Conservation (phyloP, 495 filamentous ascomycete genomes). For the Tuber indicum region DNA sequence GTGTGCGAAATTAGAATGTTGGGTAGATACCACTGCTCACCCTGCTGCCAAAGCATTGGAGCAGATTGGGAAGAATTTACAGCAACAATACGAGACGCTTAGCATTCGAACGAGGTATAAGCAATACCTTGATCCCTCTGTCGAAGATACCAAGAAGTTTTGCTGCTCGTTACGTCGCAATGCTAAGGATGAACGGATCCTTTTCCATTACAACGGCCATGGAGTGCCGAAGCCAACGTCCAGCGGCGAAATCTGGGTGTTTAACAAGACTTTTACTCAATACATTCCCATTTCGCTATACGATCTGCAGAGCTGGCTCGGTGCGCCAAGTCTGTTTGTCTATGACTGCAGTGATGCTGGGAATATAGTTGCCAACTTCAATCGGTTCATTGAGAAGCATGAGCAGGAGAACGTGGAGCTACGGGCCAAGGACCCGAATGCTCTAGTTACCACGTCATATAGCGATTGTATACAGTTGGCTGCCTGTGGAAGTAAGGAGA, state of each 20-base stretch:
- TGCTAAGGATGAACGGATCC: constrained; percentile 87
- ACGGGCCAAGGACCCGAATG: constrained; percentile 63
- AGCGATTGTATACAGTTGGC: constrained; percentile 84
- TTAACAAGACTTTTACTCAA: constrained; percentile 97
- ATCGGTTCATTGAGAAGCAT: constrained; percentile 89
- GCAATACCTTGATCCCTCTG: constrained; percentile 89
- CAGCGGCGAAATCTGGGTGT: constrained; percentile 98
- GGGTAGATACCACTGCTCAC: constrained; percentile 82
- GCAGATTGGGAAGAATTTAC: constrained; percentile 88
- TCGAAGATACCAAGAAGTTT: constrained; percentile 95
- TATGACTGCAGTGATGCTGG: constrained; percentile 96
- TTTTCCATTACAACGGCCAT: constrained; percentile 98
- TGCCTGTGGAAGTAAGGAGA: constrained; percentile 80
- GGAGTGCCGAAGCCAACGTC: constrained; percentile 94
- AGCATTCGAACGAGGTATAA: constrained; percentile 93
- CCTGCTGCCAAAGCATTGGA: constrained; percentile 80
- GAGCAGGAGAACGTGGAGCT: constrained; percentile 73
- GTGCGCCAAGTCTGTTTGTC: constrained; percentile 89
- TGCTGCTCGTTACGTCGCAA: constrained; percentile 80
- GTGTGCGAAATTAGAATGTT: constrained; percentile 88
- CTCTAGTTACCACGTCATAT: constrained; percentile 60
- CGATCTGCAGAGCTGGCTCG: constrained; percentile 92
- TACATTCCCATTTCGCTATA: constrained; percentile 97
- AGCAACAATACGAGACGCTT: constrained; percentile 90
- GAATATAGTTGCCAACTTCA: constrained; percentile 90